Conservation (phyloP, 2,329 filamentous ascomycete species). For the Trichothecium sympodiale region DNA sequence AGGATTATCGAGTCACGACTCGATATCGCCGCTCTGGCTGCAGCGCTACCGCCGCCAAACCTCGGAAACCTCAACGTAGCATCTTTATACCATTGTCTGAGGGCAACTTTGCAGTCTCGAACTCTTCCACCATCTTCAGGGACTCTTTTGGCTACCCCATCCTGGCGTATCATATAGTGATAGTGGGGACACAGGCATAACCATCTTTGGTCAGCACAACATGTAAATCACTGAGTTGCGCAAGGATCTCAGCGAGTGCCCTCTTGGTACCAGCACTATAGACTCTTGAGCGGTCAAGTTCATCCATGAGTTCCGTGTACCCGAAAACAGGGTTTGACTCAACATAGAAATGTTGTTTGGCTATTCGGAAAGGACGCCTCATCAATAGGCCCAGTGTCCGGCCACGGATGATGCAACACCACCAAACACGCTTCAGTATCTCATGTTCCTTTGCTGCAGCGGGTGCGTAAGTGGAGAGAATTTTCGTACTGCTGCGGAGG, state of each 20-base stretch:
- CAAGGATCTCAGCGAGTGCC: conserved; percentile 30
- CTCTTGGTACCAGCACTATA: conserved; percentile 34
- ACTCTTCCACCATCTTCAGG: conserved; percentile 20
- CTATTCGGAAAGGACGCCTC: conserved; percentile 38
- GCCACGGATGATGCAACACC: conserved; percentile 42
- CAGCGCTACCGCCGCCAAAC: conserved; percentile 18
- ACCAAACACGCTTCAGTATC: conserved; percentile 40
- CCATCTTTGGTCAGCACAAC: conserved; percentile 34
- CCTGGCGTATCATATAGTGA: conserved; percentile 29
- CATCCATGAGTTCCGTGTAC: conserved; percentile 32
- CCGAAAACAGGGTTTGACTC: conserved; percentile 23
- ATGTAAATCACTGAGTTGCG: conserved; percentile 32
- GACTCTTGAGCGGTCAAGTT: conserved; percentile 31
- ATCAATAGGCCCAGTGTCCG: conserved; percentile 36
- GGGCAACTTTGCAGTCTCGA: conserved; percentile 21
- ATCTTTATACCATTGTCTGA: conserved; percentile 28
- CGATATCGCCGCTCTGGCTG: conserved; percentile 11
- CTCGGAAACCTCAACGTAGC: conserved; percentile 26
- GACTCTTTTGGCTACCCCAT: conserved; percentile 22
- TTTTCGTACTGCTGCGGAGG: conserved; percentile 23
- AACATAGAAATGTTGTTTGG: conserved; percentile 32
- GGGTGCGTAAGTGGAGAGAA: conserved; percentile 17
- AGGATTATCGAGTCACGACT: conserved; percentile 29
- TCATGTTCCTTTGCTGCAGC: conserved; percentile 24
- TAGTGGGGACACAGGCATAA: conserved; percentile 32